These are phyloP conservation scores for Trametes meyenii DNA, from an alignment of 768 basidiomycete species.

Conservation along the genomic window DNA sequence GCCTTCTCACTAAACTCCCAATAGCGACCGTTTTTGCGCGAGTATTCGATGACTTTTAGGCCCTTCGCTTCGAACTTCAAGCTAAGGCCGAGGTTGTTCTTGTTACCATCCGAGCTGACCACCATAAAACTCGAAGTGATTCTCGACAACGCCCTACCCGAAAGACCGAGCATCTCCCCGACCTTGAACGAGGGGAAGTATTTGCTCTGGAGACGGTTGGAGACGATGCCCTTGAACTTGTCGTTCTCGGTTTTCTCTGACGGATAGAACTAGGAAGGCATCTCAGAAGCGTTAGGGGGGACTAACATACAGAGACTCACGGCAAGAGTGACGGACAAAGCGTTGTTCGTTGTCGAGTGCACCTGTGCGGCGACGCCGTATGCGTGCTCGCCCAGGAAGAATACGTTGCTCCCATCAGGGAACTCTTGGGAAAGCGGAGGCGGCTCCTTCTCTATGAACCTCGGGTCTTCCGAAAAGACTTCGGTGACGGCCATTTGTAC, in stretches of 20 bases:
- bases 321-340: conserved; percentile 85
- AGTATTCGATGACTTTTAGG: conserved; percentile 91
- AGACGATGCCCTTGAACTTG: conserved; percentile 72
- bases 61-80: conserved; percentile 96
- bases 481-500: conserved; percentile 83
- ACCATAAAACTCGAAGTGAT: conserved; percentile 96
- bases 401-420: conserved; percentile 87
- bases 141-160: conserved; percentile 79
- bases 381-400: conserved; percentile 93
- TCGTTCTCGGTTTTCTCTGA: conserved; percentile 80
- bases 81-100: conserved; percentile 89
- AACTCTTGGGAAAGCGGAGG: conserved; percentile 87
- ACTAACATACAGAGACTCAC: conserved; percentile 44
- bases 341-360: conserved; percentile 63
- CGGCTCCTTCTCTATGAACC: conserved; percentile 78
- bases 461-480: conserved; percentile 88
- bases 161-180: conserved; percentile 72
- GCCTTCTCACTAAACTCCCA: conserved; percentile 97
- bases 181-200: conserved; percentile 85
- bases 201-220: conserved; percentile 45
- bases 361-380: conserved; percentile 98
- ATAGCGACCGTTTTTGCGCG: conserved; percentile 75
- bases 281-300: not conserved
- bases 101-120: conserved; percentile 69
- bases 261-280: conserved; percentile 72